Base-by-base conservation (phyloP, 257 asterid species). In the Misopates orontium region DNA sequence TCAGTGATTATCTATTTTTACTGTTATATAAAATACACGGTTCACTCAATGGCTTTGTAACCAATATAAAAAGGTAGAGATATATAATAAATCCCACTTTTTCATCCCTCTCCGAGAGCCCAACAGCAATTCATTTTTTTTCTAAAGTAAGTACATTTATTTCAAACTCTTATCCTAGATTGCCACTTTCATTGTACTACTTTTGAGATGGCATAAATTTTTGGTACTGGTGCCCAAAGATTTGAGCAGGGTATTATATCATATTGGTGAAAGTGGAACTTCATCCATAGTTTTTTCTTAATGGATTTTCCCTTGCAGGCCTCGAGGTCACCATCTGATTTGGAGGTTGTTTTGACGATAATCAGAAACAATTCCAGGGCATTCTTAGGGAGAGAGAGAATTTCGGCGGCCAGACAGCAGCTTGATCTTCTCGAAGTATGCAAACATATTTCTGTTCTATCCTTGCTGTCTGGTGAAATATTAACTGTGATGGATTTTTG, bases 371-470 rank as follows among this genome's bases (percentile, higher is more conserved):
- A 51, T 75, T 86, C 88, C 72, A 84, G 82, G 80, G 95, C 90
- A 42, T 62, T 84, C 73, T 62, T 93, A 72, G 97, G 80, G 15
- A 83, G 84, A 77, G 96, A 93, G 64, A 75, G 75, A 50, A 72
- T 72, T 71, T 83, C 81, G 21, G 85, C 85, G 21, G 90, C 96
- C 72, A 80, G 73, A 69, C 85, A 82, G 73, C 99, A 93, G 67
- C 89, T 93, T 51, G 78, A 75, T 75, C 97, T 87, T 77, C 96
- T 93, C 75, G 97, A 93, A 85, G 99, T 93, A 86, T 64, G 76
- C 31, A 63, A 68, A 42, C 47, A 16, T 75, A 66, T 71, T 64
- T 65, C 32, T 61, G 56, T 12, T 63, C 61, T 67, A 47, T 25
- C 57, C 25, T 48, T 47, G 47, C 56, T 23, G 62, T 70, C 57